These are phyloP conservation scores for Aphanomyces cochlioides DNA, from an alignment of 352 stramenopile genomes.

Conservation along the genomic window DNA sequence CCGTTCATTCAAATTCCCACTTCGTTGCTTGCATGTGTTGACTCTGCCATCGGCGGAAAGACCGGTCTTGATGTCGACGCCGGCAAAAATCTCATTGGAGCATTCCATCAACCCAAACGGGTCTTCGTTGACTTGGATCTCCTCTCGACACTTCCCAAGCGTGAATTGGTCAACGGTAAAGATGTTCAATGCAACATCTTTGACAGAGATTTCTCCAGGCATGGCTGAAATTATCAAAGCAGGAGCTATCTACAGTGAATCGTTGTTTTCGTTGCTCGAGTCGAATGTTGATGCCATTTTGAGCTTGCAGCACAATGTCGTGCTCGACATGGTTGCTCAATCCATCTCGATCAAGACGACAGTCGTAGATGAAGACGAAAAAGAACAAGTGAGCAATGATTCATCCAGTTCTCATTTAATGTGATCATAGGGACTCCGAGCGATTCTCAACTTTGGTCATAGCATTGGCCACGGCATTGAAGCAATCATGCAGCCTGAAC, in stretches of 20 bases:
- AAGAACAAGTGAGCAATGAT: not conserved
- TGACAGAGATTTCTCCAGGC: conserved; percentile 38
- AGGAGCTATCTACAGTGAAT: conserved; percentile 91
- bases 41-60: conserved; percentile 97
- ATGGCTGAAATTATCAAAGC: conserved; percentile 98
- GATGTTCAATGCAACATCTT: not conserved
- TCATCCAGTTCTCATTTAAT: not conserved
- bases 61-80: conserved; percentile 95
- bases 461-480: conserved; percentile 98
- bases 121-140: conserved; percentile 95
- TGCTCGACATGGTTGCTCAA: conserved; percentile 16
- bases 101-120: conserved; percentile 97
- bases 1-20: conserved; percentile 92
- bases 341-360: conserved; percentile 23
- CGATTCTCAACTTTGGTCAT: conserved; percentile 99
- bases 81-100: conserved; percentile 98
- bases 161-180: conserved; percentile 88
- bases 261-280: conserved; percentile 94
- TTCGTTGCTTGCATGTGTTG: conserved; percentile 98
- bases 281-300: conserved; percentile 77
- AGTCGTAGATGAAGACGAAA: conserved; percentile 19
- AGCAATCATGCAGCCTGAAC: conserved; percentile 93
- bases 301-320: conserved; percentile 8
- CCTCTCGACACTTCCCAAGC: conserved; percentile 92
- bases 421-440: conserved; percentile 79